Percentiles rank a stretch among this genome's conserved stretches.
Conservation (phyloP, 371 early-diverging fungal genomes). For the Mucor saturninus region DNA sequence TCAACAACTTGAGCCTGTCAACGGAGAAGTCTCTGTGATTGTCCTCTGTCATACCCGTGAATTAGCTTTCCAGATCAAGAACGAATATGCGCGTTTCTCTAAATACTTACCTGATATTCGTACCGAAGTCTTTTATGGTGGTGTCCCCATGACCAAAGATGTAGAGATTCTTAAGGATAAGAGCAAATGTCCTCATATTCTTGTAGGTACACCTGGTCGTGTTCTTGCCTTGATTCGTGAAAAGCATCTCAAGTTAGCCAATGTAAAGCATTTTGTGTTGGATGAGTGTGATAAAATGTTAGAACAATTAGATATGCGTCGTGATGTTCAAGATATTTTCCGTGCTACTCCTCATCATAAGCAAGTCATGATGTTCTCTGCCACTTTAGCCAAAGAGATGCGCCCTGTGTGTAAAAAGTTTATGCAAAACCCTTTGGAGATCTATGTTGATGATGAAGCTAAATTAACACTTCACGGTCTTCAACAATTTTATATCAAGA, state of each 20-base stretch:
- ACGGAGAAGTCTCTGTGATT: slow-evolving; percentile 84
- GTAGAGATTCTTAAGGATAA: slow-evolving; percentile 83
- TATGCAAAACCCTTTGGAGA: slow-evolving; percentile 97
- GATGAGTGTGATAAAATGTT: slow-evolving; percentile 99
- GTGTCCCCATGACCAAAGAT: slow-evolving; percentile 80
- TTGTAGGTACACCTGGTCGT: slow-evolving; percentile 99
- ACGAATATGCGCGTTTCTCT: slow-evolving; percentile 93
- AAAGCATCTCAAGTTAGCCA: slow-evolving; percentile 75
- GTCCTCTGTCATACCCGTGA: slow-evolving; percentile 98
- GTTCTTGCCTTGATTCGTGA: slow-evolving; percentile 89
- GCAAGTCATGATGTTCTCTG: slow-evolving; percentile 99
- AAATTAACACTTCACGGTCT: slow-evolving; percentile 98
- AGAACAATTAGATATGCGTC: slow-evolving; percentile 92
- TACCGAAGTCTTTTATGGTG: slow-evolving; percentile 94
- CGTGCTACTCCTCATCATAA: slow-evolving; percentile 92
- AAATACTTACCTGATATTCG: slow-evolving; percentile 95
- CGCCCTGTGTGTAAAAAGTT: slow-evolving; percentile 94
- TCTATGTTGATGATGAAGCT: slow-evolving; percentile 98
- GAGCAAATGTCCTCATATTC: slow-evolving; percentile 85
- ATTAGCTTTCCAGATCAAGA: slow-evolving; percentile 97
- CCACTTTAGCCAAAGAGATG: slow-evolving; percentile 93
- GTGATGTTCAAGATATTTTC: slow-evolving; percentile 97
- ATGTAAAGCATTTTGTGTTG: slow-evolving; percentile 95
- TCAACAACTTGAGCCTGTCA: slow-evolving; percentile 91
- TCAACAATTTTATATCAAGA: slow-evolving; percentile 92